Evolutionary conservation across 2,329 filamentous ascomycete genomes (phyloP), one percentile per base, ranked within the genome.

Genomic region (Coniochaeta ligniaria): DNA sequence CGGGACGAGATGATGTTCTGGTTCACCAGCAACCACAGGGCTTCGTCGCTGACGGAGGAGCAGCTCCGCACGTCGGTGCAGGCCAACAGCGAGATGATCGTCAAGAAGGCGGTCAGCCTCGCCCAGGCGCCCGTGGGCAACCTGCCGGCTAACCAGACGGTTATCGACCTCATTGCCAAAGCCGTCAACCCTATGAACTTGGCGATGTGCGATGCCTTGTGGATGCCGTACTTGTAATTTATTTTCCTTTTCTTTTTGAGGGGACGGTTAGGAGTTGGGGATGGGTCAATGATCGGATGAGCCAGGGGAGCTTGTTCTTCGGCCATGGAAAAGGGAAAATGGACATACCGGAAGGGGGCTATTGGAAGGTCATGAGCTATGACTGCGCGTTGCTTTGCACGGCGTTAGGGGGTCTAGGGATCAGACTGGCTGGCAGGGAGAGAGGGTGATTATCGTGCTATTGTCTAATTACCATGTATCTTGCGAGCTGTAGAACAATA

Each of bases 1-100:
- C 87, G 95, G 7, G 95, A 99, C 70, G 95, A 99, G 76, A 96
- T 99, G 84, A 93, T 94, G 66, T 96, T 93, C 77, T 99, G 95
- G 95, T 93, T 93, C 67, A 96, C 90, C 2, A 89, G 87, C 65
- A 84, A 79, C 64, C 91, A 96, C 71, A 85, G 92, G 54, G 74
- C 78, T 6, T 73, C 76, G 28, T 73, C 74, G 17, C 79, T 89
- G 67, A 83, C 82, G 47, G 85, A 89, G 41, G 80, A 80, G 6
- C 84, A 89, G 71, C 78, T 94, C 60, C 79, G 90, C 31, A 88
- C 92, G 62, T 79, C 84, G 65, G 80, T 83, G 52, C 73, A 76
- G 67, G 80, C 64, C 59, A 99, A 99, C 74, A 92, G 89, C 66
- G 92, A 97, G 62, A 83, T 92, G 66, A 92, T 99, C 62, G 92